A percentile compares a stretch with the other conserved stretches of the same genome.
phyloP scores from a whole-genome alignment of 495 filamentous ascomycete genomes.

The Xylaria scruposa region DNA sequence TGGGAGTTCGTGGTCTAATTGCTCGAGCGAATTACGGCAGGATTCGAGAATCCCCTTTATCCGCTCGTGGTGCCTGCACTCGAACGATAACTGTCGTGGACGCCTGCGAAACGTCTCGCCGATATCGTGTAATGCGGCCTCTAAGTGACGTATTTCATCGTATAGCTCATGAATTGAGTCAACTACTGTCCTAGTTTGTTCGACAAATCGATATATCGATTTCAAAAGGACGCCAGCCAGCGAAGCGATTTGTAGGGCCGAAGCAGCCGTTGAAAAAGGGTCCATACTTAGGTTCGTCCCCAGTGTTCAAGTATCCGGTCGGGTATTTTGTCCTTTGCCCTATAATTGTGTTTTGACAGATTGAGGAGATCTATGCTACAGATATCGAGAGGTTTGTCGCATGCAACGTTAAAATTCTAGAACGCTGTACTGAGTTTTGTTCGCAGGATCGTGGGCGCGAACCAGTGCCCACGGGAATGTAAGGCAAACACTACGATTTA shows the following conservation, averaged over 20 bases:
- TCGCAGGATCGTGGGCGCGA: background rate
- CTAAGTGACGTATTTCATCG: constrained; percentile 29
- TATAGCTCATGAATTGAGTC: constrained; percentile 33
- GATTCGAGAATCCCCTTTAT: constrained; percentile 32
- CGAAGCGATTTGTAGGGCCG: constrained; percentile 25
- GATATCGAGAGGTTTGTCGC: background rate
- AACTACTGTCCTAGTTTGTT: constrained; percentile 24
- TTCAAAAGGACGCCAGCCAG: constrained; percentile 24
- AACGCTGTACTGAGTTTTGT: background rate
- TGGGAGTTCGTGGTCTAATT: constrained; percentile 29
- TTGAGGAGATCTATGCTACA: background rate
- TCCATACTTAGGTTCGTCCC: constrained; percentile 26
- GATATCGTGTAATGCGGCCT: constrained; percentile 22
- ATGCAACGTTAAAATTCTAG: background rate
- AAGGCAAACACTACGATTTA: background rate
- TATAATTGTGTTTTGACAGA: background rate
- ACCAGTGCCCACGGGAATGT: background rate
- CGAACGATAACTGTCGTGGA: constrained; percentile 30
- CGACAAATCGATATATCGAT: constrained; percentile 30
- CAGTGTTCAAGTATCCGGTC: background rate
- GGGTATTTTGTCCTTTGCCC: background rate
- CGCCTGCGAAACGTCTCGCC: constrained; percentile 25
- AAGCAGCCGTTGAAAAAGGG: constrained; percentile 23
- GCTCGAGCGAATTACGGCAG: constrained; percentile 26
- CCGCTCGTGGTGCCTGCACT: constrained; percentile 31